Evolutionary conservation across 805 yeast genomes (phyloP).

Genomic region (Yamadazyma takamatsuzukensis): DNA sequence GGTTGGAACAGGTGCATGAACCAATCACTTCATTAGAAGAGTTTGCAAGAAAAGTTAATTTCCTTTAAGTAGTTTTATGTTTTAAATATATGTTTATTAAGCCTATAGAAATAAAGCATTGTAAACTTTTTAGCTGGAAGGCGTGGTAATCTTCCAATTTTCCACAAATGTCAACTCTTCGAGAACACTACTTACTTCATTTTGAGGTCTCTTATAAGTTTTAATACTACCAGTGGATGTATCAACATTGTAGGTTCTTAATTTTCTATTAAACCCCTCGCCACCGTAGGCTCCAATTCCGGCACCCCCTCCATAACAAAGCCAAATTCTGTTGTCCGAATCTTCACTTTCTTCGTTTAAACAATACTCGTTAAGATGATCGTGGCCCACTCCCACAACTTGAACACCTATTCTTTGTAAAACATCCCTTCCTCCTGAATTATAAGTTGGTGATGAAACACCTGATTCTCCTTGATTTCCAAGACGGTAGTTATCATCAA

Average conservation of each 20-base stretch:
- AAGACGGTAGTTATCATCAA: too few relatives aligned
- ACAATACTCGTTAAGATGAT: constrained; percentile 91
- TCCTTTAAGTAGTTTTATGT: too few relatives aligned
- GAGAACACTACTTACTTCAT: too few relatives aligned
- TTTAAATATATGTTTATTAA: too few relatives aligned
- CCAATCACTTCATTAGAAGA: too few relatives aligned
- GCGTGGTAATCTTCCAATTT: too few relatives aligned
- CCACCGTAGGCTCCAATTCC: constrained; percentile 98
- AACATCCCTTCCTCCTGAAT: constrained; percentile 59
- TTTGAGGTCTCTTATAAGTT: too few relatives aligned
- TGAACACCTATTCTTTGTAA: constrained; percentile 62
- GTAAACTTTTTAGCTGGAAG: too few relatives aligned
- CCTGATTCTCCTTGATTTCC: constrained; percentile 69
- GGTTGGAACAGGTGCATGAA: too few relatives aligned
- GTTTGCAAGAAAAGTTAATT: too few relatives aligned
- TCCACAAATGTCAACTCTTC: too few relatives aligned
- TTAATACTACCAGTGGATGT: constrained; percentile 39
- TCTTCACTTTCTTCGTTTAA: constrained; percentile 40
- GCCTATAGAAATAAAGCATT: too few relatives aligned
- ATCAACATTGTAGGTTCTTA: constrained; percentile 68
- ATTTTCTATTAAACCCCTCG: constrained; percentile 73
- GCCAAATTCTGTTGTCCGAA: constrained; percentile 55
- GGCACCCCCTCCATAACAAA: constrained; percentile 88
- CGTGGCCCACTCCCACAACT: constrained; percentile 86
- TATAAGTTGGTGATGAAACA: constrained; percentile 68